Evolutionary conservation across 257 asterid species (phyloP).

Genomic region (Salvia splendens): DNA sequence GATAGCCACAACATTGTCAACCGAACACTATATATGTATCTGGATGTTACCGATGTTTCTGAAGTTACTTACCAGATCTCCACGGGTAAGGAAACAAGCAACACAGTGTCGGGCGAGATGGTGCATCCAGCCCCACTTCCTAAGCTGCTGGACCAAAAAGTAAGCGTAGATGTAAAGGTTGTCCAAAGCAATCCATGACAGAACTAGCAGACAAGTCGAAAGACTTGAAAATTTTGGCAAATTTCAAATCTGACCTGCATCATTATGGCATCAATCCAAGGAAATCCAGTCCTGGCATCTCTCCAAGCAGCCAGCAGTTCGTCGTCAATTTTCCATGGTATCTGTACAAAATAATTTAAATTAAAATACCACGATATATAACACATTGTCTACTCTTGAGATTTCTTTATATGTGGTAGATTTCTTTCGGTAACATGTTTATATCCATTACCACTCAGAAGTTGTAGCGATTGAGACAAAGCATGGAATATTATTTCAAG

Average conservation of each 20-base stretch:
- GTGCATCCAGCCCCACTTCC: constrained; percentile 98
- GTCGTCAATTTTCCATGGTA: constrained; percentile 90
- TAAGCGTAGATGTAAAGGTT: constrained; percentile 15
- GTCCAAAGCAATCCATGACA: neutral
- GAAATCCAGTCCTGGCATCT: constrained; percentile 91
- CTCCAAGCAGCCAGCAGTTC: constrained; percentile 85
- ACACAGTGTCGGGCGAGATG: constrained; percentile 97
- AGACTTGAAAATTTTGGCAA: neutral
- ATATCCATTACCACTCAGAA: neutral
- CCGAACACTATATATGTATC: constrained; percentile 19
- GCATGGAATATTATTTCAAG: neutral
- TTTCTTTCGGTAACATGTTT: neutral
- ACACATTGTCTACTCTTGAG: constrained; percentile 2
- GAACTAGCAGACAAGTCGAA: constrained; percentile 16
- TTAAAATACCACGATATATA: constrained; percentile 9
- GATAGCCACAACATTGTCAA: constrained; percentile 28
- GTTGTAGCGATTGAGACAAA: neutral
- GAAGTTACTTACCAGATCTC: constrained; percentile 72
- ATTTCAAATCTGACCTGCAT: constrained; percentile 61
- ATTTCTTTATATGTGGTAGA: neutral
- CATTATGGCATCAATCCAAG: constrained; percentile 99
- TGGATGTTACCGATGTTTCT: neutral
- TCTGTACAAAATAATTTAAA: constrained; percentile 39
- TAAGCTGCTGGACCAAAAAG: constrained; percentile 51
- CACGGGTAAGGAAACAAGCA: constrained; percentile 95